Base-by-base conservation (phyloP, 805 yeast genomes). In the Pichia insulana region DNA sequence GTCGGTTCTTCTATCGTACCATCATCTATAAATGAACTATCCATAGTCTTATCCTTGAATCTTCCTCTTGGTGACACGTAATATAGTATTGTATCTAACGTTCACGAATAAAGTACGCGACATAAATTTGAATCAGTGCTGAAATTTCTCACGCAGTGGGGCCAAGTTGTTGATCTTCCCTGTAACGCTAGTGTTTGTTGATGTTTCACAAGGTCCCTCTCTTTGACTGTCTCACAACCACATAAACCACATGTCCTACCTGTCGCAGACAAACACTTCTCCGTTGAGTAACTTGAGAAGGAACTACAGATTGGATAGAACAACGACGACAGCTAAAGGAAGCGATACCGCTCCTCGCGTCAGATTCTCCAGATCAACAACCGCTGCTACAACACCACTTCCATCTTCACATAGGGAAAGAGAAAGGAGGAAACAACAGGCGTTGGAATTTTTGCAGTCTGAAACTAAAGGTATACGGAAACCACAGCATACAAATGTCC, bases 1-100 rank as follows among this genome's bases (percentile, higher is more conserved):
- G 67, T 68, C 6, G 71, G 71, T 18, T 58, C 53, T 12, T 47
- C 50, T 55, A 55, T 54, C 15, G 22, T 30, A 2, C 37, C 31
- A 3, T 38, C 22, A 13, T 48, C 50, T 28, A 48, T 16, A 31
- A 48, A 42, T 12, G 50, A 47, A 26, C 48, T 44, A 36, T 44
- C 46, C 47, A 47, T 39, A 10, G 15, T 20, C n/a, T 6, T 7
- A 11, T 28, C 31, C 15, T 5, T n/a, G n/a, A n/a, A 28, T 12
- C 13, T n/a, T 28, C 13, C 31, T 28, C 10, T 28, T 28, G 13
- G 15, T n/a, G 5, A 28, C 31, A 22, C 25, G 25, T 22, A 22
- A 22, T 5, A 22, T 22, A 6, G 25, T 8, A 22, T 5, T 22
- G 25, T 22, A n/a, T n/a, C n/a, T 22, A 22, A 22, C 25, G 25